These are phyloP conservation scores for Phytophthora ramorum DNA, from an alignment of 352 stramenopile genomes.

Conservation along the genomic window DNA sequence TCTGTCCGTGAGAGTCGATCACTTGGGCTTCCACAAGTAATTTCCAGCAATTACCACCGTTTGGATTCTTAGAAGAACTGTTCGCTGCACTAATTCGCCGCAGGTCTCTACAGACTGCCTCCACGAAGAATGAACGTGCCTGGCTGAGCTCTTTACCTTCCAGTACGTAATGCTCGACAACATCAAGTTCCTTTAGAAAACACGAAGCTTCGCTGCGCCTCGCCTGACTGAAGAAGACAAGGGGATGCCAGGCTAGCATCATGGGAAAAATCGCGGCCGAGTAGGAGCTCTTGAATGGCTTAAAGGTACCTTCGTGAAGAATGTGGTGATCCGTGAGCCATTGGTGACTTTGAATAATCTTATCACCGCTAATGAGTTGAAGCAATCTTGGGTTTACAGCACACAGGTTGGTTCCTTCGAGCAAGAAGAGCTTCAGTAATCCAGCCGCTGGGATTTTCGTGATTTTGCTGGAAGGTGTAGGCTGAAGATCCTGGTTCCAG, in stretches of 20 bases:
- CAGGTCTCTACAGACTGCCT: constrained; percentile 45
- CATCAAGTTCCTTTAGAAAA: constrained; percentile 23
- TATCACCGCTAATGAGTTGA: constrained; percentile 6
- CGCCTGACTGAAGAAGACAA: constrained; percentile 14
- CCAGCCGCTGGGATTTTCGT: neutral
- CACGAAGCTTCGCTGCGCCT: neutral
- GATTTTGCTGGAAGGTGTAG: neutral
- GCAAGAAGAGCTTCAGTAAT: constrained; percentile 9
- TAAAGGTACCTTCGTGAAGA: constrained; percentile 29
- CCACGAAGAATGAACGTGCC: constrained; percentile 48
- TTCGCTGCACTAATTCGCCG: constrained; percentile 21
- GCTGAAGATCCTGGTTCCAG: constrained; percentile 22
- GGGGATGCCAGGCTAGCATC: constrained; percentile 36
- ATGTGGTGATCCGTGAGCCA: constrained; percentile 35
- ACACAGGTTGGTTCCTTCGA: constrained; percentile 8
- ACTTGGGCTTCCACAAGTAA: constrained; percentile 10
- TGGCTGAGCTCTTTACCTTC: constrained; percentile 43
- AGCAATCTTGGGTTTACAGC: constrained; percentile 34
- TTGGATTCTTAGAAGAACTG: neutral
- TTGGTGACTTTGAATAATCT: constrained; percentile 20
- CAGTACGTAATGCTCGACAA: constrained; percentile 52
- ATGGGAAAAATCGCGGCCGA: constrained; percentile 34
- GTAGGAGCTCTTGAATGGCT: constrained; percentile 54
- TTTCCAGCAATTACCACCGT: constrained; percentile 9
- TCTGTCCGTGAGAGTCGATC: constrained; percentile 9